Percentiles rank a stretch among this genome's conserved stretches.
Conservation (phyloP, 805 yeast species). For the Nakazawaea ishiwadae region DNA sequence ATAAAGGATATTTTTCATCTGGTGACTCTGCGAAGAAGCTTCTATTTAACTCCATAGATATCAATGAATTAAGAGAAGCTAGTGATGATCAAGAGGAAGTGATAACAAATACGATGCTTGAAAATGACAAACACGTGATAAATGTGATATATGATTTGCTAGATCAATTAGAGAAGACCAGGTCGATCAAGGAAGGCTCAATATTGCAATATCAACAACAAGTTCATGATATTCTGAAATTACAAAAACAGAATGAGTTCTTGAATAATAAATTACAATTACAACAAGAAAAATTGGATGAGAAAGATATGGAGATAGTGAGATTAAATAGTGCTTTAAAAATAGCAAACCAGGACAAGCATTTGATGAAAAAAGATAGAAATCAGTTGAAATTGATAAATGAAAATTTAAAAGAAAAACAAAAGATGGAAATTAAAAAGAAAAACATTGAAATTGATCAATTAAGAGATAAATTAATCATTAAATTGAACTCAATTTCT, state of each 20-base stretch:
- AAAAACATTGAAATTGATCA: constrained; percentile 11
- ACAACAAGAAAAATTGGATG: not conserved
- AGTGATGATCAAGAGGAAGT: not conserved
- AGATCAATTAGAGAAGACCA: constrained; percentile 19
- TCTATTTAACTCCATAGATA: constrained; percentile 19
- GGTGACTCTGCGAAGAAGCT: constrained; percentile 16
- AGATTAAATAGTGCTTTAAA: not conserved
- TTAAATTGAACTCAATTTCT: constrained; percentile 8
- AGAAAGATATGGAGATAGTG: constrained; percentile 9
- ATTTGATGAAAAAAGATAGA: constrained; percentile 6
- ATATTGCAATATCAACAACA: constrained; percentile 2
- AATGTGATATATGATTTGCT: constrained; percentile 23
- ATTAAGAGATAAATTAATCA: constrained; percentile 8
- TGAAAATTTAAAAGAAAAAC: constrained; percentile 11
- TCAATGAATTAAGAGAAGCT: constrained; percentile 7
- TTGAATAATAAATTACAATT: not conserved
- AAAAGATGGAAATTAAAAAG: constrained; percentile 8
- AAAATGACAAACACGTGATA: constrained; percentile 28
- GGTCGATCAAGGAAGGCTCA: constrained; percentile 16
- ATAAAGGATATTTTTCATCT: constrained; percentile 21
- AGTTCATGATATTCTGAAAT: constrained; percentile 2
- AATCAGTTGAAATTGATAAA: constrained; percentile 4
- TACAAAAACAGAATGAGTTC: constrained; percentile 6
- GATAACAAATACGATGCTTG: constrained; percentile 14
- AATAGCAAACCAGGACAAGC: not conserved